phyloP scores from a whole-genome alignment of 495 filamentous ascomycete genomes.

The Parmelia sp. region DNA sequence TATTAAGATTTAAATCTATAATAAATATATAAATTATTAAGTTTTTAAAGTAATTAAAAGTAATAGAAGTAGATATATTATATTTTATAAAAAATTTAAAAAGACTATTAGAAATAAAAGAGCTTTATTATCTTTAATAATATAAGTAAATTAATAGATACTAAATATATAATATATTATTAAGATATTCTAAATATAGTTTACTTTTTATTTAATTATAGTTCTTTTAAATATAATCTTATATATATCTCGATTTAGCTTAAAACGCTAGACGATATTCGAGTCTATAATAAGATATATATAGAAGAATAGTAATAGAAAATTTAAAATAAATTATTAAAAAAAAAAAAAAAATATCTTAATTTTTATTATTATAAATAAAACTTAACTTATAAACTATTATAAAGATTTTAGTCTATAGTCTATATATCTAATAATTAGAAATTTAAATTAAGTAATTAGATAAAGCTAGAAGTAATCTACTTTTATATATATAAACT shows the following conservation, averaged over 20 bases:
- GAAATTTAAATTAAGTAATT: background rate
- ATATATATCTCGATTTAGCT: background rate
- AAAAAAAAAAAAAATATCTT: background rate
- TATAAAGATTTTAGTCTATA: background rate
- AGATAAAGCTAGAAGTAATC: background rate
- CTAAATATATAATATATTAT: background rate
- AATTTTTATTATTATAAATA: conserved; percentile 1
- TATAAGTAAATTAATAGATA: background rate
- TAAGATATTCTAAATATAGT: background rate
- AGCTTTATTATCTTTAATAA: background rate
- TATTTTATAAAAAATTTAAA: background rate
- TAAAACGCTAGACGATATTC: background rate
- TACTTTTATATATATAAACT: background rate
- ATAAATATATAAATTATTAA: background rate
- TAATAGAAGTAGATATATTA: background rate
- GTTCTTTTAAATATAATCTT: background rate
- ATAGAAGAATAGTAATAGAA: background rate
- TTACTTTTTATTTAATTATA: conserved; percentile 2
- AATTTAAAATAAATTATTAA: background rate
- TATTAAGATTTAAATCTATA: background rate
- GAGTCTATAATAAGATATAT: conserved; percentile 1
- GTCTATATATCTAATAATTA: background rate
- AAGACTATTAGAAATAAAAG: background rate
- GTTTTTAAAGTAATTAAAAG: background rate
- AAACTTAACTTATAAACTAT: conserved; percentile 1